These are phyloP conservation scores for Aegilops sharonensis DNA, from an alignment of 176 grass and related monocot genomes.

Conservation along the genomic window DNA sequence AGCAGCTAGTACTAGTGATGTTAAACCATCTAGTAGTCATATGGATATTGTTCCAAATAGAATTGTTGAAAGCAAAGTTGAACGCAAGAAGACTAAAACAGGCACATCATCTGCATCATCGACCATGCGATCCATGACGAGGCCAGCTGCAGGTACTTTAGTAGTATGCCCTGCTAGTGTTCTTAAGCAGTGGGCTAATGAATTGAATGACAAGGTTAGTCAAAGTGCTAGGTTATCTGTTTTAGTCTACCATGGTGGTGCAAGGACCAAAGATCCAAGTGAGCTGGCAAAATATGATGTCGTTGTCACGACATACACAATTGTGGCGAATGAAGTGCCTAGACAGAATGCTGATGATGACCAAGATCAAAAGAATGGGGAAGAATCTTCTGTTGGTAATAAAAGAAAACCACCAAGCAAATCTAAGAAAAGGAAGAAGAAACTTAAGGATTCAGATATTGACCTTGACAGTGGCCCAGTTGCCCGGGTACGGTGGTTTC, in stretches of 20 bases:
- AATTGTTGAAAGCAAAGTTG: constrained; percentile 26
- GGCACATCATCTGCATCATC: constrained; percentile 45
- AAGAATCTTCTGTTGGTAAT: constrained; percentile 69
- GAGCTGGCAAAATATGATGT: constrained; percentile 92
- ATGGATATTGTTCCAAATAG: constrained; percentile 32
- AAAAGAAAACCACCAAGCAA: constrained; percentile 65
- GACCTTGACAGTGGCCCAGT: constrained; percentile 77
- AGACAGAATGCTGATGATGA: constrained; percentile 84
- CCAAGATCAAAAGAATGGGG: constrained; percentile 62
- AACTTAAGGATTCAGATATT: constrained; percentile 51
- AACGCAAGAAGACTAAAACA: constrained; percentile 42
- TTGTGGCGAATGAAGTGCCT: constrained; percentile 96
- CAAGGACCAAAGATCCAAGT: constrained; percentile 80
- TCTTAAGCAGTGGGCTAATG: constrained; percentile 87
- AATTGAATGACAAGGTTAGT: constrained; percentile 76
- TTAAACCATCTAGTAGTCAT: constrained; percentile 18
- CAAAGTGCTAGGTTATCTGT: constrained; percentile 72
- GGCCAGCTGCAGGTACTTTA: constrained; percentile 89
- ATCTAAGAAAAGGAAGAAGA: constrained; percentile 79
- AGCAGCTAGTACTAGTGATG: constrained; percentile 5
- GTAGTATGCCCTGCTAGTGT: constrained; percentile 96
- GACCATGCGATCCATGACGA: constrained; percentile 41
- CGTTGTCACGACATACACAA: constrained; percentile 93
- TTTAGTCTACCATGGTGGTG: constrained; percentile 94
- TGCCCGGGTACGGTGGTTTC: constrained; percentile 94